These are phyloP conservation scores for Medicago lupulina DNA, from an alignment of 306 rosid species.

Conservation along the genomic window DNA sequence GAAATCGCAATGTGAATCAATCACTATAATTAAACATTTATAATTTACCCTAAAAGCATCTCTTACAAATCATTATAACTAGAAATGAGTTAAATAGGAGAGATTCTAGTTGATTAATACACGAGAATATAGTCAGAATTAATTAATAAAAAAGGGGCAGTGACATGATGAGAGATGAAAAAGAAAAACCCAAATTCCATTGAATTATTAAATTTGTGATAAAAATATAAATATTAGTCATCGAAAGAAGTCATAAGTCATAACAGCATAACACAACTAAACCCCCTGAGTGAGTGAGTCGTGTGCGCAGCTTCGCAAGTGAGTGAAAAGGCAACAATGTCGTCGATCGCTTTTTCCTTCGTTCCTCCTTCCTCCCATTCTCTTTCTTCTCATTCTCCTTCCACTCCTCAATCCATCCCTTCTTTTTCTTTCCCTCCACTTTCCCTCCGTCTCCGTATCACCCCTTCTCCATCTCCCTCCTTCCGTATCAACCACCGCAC, in stretches of 20 bases:
- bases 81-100: too few relatives aligned
- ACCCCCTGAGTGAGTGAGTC: neutral
- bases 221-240: conserved; percentile 4
- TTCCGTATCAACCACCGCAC: conserved; percentile 38
- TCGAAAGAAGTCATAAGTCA: conserved; percentile 11
- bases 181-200: neutral
- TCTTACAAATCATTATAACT: too few relatives aligned
- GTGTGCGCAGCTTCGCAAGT: conserved; percentile 2
- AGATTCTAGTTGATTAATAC: too few relatives aligned
- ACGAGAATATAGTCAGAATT: neutral
- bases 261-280: neutral
- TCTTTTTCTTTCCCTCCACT: neutral
- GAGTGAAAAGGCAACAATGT: conserved; percentile 51
- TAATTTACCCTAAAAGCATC: too few relatives aligned
- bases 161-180: too few relatives aligned
- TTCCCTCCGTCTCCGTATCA: conserved; percentile 39
- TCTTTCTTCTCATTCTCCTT: conserved; percentile 37
- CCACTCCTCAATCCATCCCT: conserved; percentile 47
- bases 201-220: neutral
- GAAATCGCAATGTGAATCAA: too few relatives aligned
- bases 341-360: conserved; percentile 69
- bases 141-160: neutral
- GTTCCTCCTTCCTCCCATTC: conserved; percentile 43
- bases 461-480: conserved; percentile 35
- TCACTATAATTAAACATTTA: too few relatives aligned